phyloP scores from a whole-genome alignment of 1,139 yeast genomes.

The Sugiyamaella xylanicola region DNA sequence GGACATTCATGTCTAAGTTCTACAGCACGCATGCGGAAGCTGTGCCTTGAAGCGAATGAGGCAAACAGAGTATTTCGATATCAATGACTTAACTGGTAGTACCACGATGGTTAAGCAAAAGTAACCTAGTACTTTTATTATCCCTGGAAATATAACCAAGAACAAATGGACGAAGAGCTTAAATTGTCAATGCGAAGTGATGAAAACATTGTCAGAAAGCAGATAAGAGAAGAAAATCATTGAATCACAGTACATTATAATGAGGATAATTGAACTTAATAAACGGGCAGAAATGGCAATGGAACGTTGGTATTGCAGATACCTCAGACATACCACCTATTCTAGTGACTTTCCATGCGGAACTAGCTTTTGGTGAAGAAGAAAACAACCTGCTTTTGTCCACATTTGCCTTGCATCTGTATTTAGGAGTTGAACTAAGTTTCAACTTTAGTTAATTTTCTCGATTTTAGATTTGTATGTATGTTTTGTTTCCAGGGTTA shows the following conservation, averaged over 20 bases:
- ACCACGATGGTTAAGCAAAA: slow-evolving; percentile 5
- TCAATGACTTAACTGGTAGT: background rate
- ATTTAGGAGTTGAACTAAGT: slow-evolving; percentile 1
- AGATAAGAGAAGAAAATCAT: background rate
- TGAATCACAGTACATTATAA: background rate
- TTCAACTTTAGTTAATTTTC: too few species aligned
- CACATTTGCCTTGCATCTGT: slow-evolving; percentile 3
- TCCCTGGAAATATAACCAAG: background rate
- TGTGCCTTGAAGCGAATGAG: slow-evolving; percentile 6
- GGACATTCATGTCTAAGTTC: slow-evolving; percentile 4
- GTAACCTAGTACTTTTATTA: background rate
- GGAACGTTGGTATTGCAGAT: slow-evolving; percentile 7
- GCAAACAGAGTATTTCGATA: background rate
- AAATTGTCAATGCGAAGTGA: background rate
- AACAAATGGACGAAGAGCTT: background rate
- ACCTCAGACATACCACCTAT: background rate
- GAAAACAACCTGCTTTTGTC: background rate
- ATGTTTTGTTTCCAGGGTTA: slow-evolving; percentile 14
- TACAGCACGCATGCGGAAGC: slow-evolving; percentile 8
- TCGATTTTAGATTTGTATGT: background rate
- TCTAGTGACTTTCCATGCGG: background rate
- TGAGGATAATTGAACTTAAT: background rate
- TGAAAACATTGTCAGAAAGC: background rate
- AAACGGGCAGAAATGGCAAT: background rate
- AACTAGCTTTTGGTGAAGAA: slow-evolving; percentile 1